Base-by-base conservation (phyloP, 306 rosid species). In the Medicago arabica region DNA sequence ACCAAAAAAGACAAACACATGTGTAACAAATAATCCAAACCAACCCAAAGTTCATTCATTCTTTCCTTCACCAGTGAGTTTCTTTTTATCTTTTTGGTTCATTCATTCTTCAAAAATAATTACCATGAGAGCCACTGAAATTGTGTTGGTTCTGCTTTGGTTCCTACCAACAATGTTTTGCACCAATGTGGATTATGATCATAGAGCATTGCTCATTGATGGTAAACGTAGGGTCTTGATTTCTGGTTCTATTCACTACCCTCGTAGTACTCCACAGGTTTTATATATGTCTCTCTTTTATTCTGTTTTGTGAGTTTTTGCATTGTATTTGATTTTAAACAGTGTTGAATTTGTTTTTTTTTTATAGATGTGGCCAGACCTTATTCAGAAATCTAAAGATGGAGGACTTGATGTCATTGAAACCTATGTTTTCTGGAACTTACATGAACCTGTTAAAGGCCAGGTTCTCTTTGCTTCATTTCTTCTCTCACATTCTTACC, bases 381-480 rank as follows among this genome's bases (percentile, higher is more conserved):
- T 96, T 66, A 87, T 96, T 71, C 88, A 89, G 88, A 92, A 92
- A 83, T 88, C 99, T 50, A 92, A 92, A 80, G 99, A 89, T 43
- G 99, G 99, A 76, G 99, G 99, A 61, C 62, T 96, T 83, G 97
- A 96, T 85, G 92, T 96, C 59, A 90, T 96, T 69, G 99, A 96
- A 80, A 96, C 99, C 46, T 96, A 96, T 61, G 91, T 96, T 58
- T 96, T 96, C 81, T 96, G 99, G 98, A 87, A 96, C 82, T 65
- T 83, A 43, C 98, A 96, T 43, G 99, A 96, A 80, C 92, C 96
- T 18, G 85, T 83, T 74, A 81, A 86, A 75, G 91, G 87, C 86
- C 93, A 96, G 97, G 99, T 92, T 71, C 28, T 71, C 93, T 90
- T 76, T 60, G 46, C 4, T 63, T 34, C 0, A 34, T 34, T 60